Evolutionary conservation across 2,329 filamentous ascomycete species (phyloP).

Genomic region (Pseudopithomyces maydicus): DNA sequence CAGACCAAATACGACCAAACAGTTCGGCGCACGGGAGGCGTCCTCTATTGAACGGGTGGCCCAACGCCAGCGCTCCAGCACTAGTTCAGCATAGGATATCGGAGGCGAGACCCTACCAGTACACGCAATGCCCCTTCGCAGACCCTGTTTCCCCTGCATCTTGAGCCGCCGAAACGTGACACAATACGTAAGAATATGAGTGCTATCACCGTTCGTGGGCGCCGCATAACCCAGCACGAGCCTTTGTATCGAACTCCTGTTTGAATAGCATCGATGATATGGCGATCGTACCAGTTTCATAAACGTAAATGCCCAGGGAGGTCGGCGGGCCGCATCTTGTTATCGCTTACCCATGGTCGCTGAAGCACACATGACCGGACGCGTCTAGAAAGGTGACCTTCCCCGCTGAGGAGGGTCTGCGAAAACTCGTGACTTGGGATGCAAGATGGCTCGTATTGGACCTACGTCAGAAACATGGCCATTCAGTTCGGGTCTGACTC

Average conservation of each 20-base stretch:
- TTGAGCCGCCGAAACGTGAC: not conserved
- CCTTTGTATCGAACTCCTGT: not conserved
- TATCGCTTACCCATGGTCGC: constrained; percentile 3
- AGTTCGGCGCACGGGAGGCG: constrained; percentile 5
- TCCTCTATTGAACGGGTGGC: constrained; percentile 2
- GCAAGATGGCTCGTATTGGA: not conserved
- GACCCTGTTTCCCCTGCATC: no score
- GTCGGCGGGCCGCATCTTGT: constrained; percentile 1
- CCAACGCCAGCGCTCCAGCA: not conserved
- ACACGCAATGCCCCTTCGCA: not conserved
- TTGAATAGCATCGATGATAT: not conserved
- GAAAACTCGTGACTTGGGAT: not conserved
- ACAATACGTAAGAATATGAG: not conserved
- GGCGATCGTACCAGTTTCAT: not conserved
- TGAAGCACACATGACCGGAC: not conserved
- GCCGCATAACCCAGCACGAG: not conserved
- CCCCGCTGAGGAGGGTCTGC: constrained; percentile 5
- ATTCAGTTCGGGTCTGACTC: not conserved
- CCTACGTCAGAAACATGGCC: constrained; percentile 1
- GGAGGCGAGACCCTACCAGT: not conserved
- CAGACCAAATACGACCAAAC: not conserved
- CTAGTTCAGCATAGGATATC: not conserved
- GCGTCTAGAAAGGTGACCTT: not conserved
- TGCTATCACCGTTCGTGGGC: not conserved
- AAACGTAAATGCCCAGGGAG: not conserved